Evolutionary conservation across 208 protist species (phyloP).

Genomic region (Balamuthia mandrillaris): DNA sequence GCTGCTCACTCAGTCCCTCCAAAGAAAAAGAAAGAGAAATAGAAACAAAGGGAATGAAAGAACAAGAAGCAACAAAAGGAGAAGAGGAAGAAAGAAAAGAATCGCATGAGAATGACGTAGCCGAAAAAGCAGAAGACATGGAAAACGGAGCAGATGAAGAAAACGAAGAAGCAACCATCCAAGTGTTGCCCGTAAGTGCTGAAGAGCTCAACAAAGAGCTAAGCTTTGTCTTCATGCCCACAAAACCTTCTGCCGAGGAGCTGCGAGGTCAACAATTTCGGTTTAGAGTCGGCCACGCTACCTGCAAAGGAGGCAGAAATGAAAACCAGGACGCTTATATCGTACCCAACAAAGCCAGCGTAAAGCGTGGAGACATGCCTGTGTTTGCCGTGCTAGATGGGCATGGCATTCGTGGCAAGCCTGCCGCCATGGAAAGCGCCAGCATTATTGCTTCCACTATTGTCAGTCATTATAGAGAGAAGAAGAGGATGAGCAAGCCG

Average conservation of each 20-base stretch:
- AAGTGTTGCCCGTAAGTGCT: background rate
- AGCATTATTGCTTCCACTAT: background rate
- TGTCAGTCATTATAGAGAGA: too few relatives aligned
- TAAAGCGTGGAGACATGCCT: background rate
- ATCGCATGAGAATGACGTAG: background rate
- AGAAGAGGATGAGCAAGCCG: too few relatives aligned
- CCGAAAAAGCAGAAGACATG: background rate
- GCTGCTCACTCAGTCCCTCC: too few relatives aligned
- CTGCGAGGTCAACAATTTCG: background rate
- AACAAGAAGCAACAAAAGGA: too few relatives aligned
- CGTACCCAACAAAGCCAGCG: background rate
- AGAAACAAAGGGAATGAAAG: too few relatives aligned
- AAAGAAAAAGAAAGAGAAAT: too few relatives aligned
- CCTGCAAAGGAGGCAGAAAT: background rate
- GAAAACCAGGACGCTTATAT: slow-evolving; percentile 33
- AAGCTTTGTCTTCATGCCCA: too few relatives aligned
- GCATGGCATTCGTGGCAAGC: background rate
- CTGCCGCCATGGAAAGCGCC: background rate
- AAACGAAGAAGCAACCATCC: background rate
- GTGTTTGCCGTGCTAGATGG: slow-evolving; percentile 34
- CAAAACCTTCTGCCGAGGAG: too few relatives aligned
- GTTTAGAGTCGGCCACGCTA: background rate
- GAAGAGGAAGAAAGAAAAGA: background rate
- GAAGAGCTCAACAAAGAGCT: background rate
- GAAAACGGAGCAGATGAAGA: background rate